Evolutionary conservation across 2,329 filamentous ascomycete genomes (phyloP).

Genomic region (Exutisphaerella laricina): DNA sequence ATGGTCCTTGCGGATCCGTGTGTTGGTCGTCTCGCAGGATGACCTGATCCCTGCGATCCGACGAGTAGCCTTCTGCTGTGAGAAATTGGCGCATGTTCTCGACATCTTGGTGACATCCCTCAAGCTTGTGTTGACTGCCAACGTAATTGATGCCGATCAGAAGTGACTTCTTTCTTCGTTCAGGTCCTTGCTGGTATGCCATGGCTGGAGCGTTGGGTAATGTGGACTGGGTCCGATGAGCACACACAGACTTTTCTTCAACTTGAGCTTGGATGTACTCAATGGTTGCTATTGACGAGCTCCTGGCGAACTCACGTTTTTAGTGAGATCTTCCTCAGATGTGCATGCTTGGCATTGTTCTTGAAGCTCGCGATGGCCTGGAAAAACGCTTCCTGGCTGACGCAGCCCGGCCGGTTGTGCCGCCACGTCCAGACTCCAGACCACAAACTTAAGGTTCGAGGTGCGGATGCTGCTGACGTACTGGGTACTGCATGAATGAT

Average conservation of each 20-base stretch:
- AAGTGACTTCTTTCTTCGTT: constrained; percentile 40
- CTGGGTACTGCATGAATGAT: too few relatives aligned
- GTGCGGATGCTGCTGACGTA: too few relatives aligned
- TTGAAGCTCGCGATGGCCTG: too few relatives aligned
- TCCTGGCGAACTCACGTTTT: not conserved
- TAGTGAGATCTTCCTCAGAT: not conserved
- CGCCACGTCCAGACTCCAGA: too few relatives aligned
- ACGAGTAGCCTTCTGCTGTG: constrained; percentile 38
- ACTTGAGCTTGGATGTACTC: not conserved
- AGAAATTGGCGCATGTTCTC: constrained; percentile 46
- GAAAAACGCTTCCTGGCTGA: too few relatives aligned
- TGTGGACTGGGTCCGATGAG: not conserved
- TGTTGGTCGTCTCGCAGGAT: constrained; percentile 40
- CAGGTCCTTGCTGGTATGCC: constrained; percentile 8
- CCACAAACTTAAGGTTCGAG: too few relatives aligned
- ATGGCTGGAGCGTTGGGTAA: not conserved
- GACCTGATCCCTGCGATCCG: constrained; percentile 40
- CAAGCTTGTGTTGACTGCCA: constrained; percentile 40
- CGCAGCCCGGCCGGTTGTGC: too few relatives aligned
- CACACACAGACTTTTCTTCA: not conserved
- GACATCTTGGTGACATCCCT: constrained; percentile 45
- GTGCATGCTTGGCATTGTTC: constrained; percentile 5
- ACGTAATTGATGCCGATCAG: constrained; percentile 52
- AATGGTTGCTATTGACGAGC: not conserved
- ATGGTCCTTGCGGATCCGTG: constrained; percentile 30